These are phyloP conservation scores for Antitrichia curtipendula DNA, from an alignment of 225 moss, liverwort and hornwort genomes.

Conservation along the genomic window DNA sequence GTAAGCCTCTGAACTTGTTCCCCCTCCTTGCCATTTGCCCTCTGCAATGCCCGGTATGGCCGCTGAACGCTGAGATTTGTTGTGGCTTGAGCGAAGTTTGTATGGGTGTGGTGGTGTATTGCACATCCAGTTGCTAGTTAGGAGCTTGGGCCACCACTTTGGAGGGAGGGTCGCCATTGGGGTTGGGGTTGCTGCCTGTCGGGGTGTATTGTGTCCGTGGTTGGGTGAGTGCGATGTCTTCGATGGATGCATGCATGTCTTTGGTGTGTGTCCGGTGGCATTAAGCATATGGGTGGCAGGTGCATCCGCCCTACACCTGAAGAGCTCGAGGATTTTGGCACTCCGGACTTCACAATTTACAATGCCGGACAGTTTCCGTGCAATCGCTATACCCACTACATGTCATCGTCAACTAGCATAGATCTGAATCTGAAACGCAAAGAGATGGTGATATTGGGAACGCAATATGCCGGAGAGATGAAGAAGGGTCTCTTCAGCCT, in stretches of 20 bases:
- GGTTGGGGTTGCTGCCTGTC: background rate
- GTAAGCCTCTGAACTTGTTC: conserved; percentile 40
- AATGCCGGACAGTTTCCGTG: conserved; percentile 99
- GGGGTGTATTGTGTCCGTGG: background rate
- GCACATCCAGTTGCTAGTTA: background rate
- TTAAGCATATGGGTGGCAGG: conserved; percentile 99
- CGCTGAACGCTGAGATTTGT: conserved; percentile 12
- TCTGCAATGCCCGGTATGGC: conserved; percentile 29
- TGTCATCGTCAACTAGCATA: conserved; percentile 99
- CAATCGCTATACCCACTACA: conserved; percentile 99
- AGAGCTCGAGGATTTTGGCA: conserved; percentile 98
- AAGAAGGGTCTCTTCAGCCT: conserved; percentile 99
- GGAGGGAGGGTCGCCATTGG: background rate
- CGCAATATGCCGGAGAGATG: conserved; percentile 99
- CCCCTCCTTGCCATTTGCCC: background rate
- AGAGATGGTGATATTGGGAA: conserved; percentile 99
- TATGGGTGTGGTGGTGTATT: background rate
- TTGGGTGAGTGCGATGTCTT: background rate
- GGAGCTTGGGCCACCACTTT: background rate
- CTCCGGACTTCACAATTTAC: conserved; percentile 99
- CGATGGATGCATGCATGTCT: conserved; percentile 26
- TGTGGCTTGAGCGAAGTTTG: background rate
- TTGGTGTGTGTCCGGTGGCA: conserved; percentile 58
- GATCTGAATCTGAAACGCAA: conserved; percentile 99
- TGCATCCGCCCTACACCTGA: conserved; percentile 99